phyloP scores from a whole-genome alignment of 805 yeast genomes.

The Candida schatavii region DNA sequence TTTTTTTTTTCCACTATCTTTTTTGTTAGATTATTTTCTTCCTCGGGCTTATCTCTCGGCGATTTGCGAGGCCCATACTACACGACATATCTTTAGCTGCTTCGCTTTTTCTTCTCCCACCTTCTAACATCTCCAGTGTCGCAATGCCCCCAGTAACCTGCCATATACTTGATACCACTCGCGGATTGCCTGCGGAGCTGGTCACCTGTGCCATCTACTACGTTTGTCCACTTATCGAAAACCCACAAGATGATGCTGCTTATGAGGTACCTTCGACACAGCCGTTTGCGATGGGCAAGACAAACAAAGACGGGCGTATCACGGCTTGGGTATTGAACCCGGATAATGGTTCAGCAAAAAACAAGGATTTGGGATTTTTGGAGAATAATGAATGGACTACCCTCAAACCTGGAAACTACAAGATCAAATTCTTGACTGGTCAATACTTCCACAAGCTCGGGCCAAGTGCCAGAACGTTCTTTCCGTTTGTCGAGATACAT shows the following conservation, averaged over 20 bases:
- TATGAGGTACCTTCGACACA: constrained; percentile 21
- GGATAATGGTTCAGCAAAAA: constrained; percentile 9
- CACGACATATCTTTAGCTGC: too few species aligned
- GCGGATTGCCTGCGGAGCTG: constrained; percentile 77
- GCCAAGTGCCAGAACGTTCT: constrained; percentile 53
- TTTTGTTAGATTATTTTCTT: too few species aligned
- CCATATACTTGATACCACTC: constrained; percentile 81
- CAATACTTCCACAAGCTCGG: constrained; percentile 49
- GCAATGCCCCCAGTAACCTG: constrained; percentile 66
- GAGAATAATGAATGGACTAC: constrained; percentile 37
- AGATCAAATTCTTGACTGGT: constrained; percentile 73
- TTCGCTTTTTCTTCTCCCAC: too few species aligned
- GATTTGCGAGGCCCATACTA: too few species aligned
- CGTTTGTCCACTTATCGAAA: constrained; percentile 22
- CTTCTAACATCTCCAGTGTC: too few species aligned
- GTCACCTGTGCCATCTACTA: constrained; percentile 65
- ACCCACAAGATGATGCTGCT: constrained; percentile 23
- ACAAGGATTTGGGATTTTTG: constrained; percentile 27
- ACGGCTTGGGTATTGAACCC: constrained; percentile 60
- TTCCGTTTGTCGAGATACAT: constrained; percentile 82
- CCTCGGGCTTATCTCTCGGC: constrained; percentile 1
- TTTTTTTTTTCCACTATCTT: neutral
- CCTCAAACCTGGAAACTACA: constrained; percentile 63
- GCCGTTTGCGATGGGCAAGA: constrained; percentile 66
- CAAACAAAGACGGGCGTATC: constrained; percentile 82